Evolutionary conservation across 2,329 filamentous ascomycete genomes (phyloP).

Genomic region (Didymella segeticola): DNA sequence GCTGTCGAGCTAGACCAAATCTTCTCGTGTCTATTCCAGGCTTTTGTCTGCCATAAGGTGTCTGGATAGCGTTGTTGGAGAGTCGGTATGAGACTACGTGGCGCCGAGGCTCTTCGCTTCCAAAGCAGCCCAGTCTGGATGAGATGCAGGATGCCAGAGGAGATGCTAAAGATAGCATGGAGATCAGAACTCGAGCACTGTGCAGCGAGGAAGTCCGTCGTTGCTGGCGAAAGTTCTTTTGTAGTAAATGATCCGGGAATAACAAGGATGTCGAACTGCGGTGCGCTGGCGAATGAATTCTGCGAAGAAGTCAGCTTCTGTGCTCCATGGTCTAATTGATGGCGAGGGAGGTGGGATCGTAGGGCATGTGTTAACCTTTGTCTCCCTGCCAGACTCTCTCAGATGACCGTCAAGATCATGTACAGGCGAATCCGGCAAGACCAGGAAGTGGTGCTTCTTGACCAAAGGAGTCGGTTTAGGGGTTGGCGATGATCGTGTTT

Average conservation of each 20-base stretch:
- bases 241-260: slow-evolving; percentile 42
- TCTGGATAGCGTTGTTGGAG: slow-evolving; percentile 40
- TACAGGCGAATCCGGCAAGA: slow-evolving; percentile 44
- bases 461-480: slow-evolving; percentile 39
- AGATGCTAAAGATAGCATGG: slow-evolving; percentile 40
- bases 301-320: slow-evolving; percentile 28
- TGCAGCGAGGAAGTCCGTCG: slow-evolving; percentile 34
- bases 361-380: slow-evolving; percentile 45
- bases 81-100: slow-evolving; percentile 30
- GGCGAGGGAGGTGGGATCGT: slow-evolving; percentile 10
- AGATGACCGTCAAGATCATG: slow-evolving; percentile 38
- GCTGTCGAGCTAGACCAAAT: slow-evolving; percentile 45
- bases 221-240: slow-evolving; percentile 28
- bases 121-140: slow-evolving; percentile 38
- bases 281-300: slow-evolving; percentile 45
- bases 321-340: neutral
- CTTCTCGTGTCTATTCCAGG: slow-evolving; percentile 40
- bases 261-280: slow-evolving; percentile 46
- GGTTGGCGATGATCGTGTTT: slow-evolving; percentile 24
- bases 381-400: slow-evolving; percentile 46
- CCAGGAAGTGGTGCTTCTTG: slow-evolving; percentile 41
- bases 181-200: slow-evolving; percentile 35
- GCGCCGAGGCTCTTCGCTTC: slow-evolving; percentile 37
- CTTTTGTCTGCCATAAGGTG: slow-evolving; percentile 36
- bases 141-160: slow-evolving; percentile 41